A percentile compares a stretch with the other conserved stretches of the same genome.
phyloP scores from a whole-genome alignment of 176 grass and related monocot genomes.

The Microstegium vimineum region DNA sequence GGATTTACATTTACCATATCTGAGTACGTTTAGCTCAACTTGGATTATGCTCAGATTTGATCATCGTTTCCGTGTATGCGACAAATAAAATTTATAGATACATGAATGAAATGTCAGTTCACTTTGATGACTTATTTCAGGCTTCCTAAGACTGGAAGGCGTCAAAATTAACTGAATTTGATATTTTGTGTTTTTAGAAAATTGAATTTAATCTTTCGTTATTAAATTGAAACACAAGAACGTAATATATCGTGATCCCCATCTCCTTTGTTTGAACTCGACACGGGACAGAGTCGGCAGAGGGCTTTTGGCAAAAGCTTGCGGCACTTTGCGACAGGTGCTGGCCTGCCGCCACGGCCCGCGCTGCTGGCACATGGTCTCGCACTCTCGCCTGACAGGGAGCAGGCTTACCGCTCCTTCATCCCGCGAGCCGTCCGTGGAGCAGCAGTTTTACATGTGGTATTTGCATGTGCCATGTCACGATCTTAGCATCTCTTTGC shows the following conservation, averaged over 20 bases:
- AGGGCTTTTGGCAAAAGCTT: conserved; percentile 36
- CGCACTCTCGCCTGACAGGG: too few species aligned
- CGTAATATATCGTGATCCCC: background rate
- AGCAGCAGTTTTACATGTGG: too few species aligned
- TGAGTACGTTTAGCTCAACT: background rate
- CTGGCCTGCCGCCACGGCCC: background rate
- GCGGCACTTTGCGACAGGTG: conserved; percentile 27
- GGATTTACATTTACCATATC: background rate
- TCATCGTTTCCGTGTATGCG: background rate
- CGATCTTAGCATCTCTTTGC: too few species aligned
- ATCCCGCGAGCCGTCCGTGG: too few species aligned
- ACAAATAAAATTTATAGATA: background rate
- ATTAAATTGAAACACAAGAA: background rate
- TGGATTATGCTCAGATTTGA: background rate
- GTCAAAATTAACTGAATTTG: background rate
- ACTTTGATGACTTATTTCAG: background rate
- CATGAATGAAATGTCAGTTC: background rate
- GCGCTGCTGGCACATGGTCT: conserved; percentile 7
- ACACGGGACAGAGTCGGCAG: conserved; percentile 26
- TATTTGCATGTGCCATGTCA: too few species aligned
- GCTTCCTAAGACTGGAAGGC: background rate
- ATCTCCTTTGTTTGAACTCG: background rate
- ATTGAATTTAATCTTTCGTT: background rate
- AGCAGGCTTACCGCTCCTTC: too few species aligned
- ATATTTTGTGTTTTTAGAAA: background rate